Conservation (phyloP, 2,329 filamentous ascomycete species). For the Hypomyces rosellus region DNA sequence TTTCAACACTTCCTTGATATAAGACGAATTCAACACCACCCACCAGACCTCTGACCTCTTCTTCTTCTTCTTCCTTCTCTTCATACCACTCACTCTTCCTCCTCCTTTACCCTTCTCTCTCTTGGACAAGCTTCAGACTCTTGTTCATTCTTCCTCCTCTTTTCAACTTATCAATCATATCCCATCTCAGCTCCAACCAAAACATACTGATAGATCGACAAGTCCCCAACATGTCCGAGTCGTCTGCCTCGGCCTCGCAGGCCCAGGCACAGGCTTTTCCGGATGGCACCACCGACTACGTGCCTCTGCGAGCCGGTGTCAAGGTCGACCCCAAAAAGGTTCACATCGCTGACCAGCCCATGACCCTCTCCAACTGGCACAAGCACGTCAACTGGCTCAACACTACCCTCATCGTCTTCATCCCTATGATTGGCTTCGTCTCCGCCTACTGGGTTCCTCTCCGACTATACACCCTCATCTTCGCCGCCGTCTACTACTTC, state of each 20-base stretch:
- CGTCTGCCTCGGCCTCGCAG: slow-evolving; percentile 33
- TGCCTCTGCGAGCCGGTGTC: slow-evolving; percentile 37
- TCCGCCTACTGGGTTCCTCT: slow-evolving; percentile 74
- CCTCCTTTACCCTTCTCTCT: not conserved
- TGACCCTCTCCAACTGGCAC: slow-evolving; percentile 80
- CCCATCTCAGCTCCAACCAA: not conserved
- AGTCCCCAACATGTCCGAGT: slow-evolving; percentile 24
- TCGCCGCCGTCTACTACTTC: slow-evolving; percentile 74
- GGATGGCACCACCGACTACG: slow-evolving; percentile 51
- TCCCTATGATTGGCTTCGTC: slow-evolving; percentile 68
- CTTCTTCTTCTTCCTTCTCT: slow-evolving; percentile 7
- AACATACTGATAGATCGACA: not conserved
- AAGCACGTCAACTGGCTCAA: slow-evolving; percentile 95
- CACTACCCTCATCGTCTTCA: slow-evolving; percentile 68
- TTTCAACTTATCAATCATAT: not conserved
- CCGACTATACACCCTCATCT: slow-evolving; percentile 63
- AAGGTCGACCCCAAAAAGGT: slow-evolving; percentile 60
- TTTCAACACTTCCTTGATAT: slow-evolving; percentile 1
- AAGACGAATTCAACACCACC: not conserved
- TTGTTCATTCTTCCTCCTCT: slow-evolving; percentile 1
- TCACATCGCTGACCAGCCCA: slow-evolving; percentile 77
- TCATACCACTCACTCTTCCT: slow-evolving; percentile 4
- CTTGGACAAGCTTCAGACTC: not conserved
- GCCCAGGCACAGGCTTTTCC: slow-evolving; percentile 37
- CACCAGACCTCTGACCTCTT: slow-evolving; percentile 5